Conservation (phyloP, 169 alveolate genomes). For the Eimeria acervulina region DNA sequence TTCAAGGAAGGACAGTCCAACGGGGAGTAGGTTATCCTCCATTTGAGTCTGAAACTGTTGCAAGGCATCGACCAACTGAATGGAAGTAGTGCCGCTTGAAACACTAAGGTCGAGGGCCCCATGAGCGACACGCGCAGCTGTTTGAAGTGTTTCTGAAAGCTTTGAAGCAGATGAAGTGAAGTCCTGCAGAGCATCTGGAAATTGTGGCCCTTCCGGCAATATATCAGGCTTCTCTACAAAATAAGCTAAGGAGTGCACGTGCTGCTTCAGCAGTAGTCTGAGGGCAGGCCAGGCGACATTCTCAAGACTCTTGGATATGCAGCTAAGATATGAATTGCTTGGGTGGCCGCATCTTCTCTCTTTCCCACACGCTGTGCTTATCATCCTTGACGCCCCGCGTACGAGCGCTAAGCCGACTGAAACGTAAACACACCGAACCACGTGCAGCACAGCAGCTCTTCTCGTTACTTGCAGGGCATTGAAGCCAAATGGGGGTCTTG, state of each 20-base stretch:
- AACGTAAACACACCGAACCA: not conserved
- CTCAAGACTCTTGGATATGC: slow-evolving; percentile 58
- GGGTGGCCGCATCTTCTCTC: not conserved
- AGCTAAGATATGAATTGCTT: slow-evolving; percentile 39
- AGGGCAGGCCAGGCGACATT: slow-evolving; percentile 52
- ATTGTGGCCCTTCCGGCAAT: slow-evolving; percentile 34
- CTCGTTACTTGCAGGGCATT: not conserved
- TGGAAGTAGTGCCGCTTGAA: not conserved
- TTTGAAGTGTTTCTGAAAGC: slow-evolving; percentile 5
- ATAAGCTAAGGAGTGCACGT: slow-evolving; percentile 22
- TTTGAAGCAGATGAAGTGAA: slow-evolving; percentile 24
- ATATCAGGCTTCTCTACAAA: slow-evolving; percentile 39
- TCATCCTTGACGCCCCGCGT: slow-evolving; percentile 62
- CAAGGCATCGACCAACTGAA: slow-evolving; percentile 12
- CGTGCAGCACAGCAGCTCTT: not conserved
- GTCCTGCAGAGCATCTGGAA: slow-evolving; percentile 28
- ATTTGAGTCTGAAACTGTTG: not conserved
- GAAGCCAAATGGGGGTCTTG: not conserved
- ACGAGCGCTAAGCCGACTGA: slow-evolving; percentile 60
- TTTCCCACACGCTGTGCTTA: slow-evolving; percentile 53
- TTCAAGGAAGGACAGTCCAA: slow-evolving; percentile 52
- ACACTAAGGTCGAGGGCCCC: slow-evolving; percentile 23
- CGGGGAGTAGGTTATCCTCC: slow-evolving; percentile 45
- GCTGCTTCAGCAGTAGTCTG: slow-evolving; percentile 43
- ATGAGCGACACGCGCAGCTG: not conserved